Base-by-base conservation (phyloP, 805 yeast species). In the Tetrapisispora nanseiensis region DNA sequence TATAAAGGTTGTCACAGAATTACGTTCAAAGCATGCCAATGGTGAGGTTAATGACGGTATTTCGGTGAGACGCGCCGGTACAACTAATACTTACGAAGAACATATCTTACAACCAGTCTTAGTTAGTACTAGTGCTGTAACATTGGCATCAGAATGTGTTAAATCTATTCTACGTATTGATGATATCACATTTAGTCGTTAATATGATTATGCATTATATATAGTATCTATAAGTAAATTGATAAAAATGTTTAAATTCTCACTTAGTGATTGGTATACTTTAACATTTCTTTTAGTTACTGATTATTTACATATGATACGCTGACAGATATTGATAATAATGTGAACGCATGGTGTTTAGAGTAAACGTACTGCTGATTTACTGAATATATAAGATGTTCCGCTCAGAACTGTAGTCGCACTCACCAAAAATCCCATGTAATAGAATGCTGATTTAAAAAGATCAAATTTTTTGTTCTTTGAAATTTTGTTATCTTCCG, bases 1-100 rank as follows among this genome's bases (percentile, higher is more conserved):
- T 50, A 83, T 89, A 53, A 82, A 84, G 50, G 87, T 90, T 36
- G 95, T 87, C 24, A 87, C 97, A 13, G 96, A 89, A 52, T 74
- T 87, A 51, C 82, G 97, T 63, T 82, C 82, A 58, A 80, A 82
- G 64, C 98, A 92, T 61, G 96, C 84, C 60, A 70, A 71, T 49
- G 97, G 98, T 44, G 95, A 87, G 62, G 74, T 70, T 50, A 81
- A 86, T 55, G 95, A 97, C n/a, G 99, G 98, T 40, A 86, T 92
- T 48, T 83, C 95, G 30, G 95, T 87, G 41, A 78, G 97, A 66
- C 80, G 97, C 59, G 81, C 95, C 0, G 95, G 95, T 37, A 85
- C 97, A 31, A 78, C 89, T 34, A 86, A 90, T 63, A 86, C 95
- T 24, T 85, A 71, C 53, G 86, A 83, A 40, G 99, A 92, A 66